A percentile compares a stretch with the other conserved stretches of the same genome.
These are phyloP conservation scores for Cantharellus cinnabarinus DNA, from an alignment of 768 basidiomycete genomes.

Conservation along the genomic window DNA sequence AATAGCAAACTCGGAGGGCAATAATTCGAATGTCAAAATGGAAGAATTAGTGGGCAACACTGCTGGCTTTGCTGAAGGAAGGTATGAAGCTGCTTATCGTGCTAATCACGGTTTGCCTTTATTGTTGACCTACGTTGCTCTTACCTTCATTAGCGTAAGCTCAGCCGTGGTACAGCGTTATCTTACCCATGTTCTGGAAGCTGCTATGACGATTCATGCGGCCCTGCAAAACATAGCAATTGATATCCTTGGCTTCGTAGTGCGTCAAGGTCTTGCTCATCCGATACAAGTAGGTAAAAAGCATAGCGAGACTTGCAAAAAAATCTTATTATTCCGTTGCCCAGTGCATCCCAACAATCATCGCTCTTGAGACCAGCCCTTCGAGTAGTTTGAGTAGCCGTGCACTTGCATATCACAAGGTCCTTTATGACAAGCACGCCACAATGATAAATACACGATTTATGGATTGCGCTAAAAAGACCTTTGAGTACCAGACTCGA, in stretches of 20 bases:
- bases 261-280: slow-evolving; percentile 89
- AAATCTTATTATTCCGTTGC: neutral
- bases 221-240: slow-evolving; percentile 67
- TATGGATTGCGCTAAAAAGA: slow-evolving; percentile 53
- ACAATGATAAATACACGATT: slow-evolving; percentile 77
- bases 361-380: slow-evolving; percentile 81
- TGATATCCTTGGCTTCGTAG: slow-evolving; percentile 79
- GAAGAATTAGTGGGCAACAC: slow-evolving; percentile 89
- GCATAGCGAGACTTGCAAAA: neutral
- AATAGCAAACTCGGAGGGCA: slow-evolving; percentile 18
- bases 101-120: neutral
- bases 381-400: slow-evolving; percentile 38
- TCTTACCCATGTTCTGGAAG: slow-evolving; percentile 55
- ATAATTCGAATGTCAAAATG: slow-evolving; percentile 48
- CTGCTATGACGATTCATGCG: slow-evolving; percentile 48
- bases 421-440: slow-evolving; percentile 74
- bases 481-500: slow-evolving; percentile 67
- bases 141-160: slow-evolving; percentile 42
- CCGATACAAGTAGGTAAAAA: slow-evolving; percentile 51
- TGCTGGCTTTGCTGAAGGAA: slow-evolving; percentile 89
- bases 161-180: slow-evolving; percentile 92
- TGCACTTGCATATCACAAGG: slow-evolving; percentile 59
- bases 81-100: slow-evolving; percentile 29
- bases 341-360: slow-evolving; percentile 77
- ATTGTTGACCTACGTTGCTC: neutral